Evolutionary conservation across 495 filamentous ascomycete genomes (phyloP), one percentile per base, ranked within the genome.

Genomic region (Podospora conica): DNA sequence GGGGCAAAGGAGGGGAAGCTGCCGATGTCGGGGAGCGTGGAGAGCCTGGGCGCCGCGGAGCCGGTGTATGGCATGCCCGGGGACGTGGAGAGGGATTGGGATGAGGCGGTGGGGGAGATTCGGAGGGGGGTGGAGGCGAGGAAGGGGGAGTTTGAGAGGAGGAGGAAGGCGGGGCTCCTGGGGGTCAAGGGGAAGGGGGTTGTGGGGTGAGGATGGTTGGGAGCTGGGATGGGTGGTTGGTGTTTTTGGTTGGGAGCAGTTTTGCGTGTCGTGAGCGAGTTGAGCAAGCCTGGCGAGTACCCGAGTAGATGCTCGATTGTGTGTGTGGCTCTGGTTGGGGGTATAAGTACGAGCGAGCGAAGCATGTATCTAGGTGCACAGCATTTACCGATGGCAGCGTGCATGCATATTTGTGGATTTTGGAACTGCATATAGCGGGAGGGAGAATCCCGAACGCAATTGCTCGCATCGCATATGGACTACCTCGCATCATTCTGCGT

Each of bases 31-130:
- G 61, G 73, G 22, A 78, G 74, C 68, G 69, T 72, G 15, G 83
- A 83, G 1, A 80, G 80, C 33, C 29, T 78, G 57, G 40, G 40
- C 3, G 25, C 25, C 56, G 48, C 71, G n/a, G 76, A 85, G 64
- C 84, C 90, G 0, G 82, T 90, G 0, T 78, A 97, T 15, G 95
- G 95, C 1, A 78, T 98, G 23, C 88, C 91, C 0, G 82, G 83
- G 66, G 92, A 97, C 72, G 88, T 91, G 0, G 85, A 85, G 53
- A 77, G 81, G 55, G 94, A 97, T 73, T 78, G 96, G 31, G 89
- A 91, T 28, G 92, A 96, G 71, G 88, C 89, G 8, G 82, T 96
- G 0, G 78, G 79, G 24, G 93, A 97, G 78, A 81, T 97, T 10
- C 88, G 78, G 71, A 81, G 74, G 53, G 92, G 80, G 78, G 58